Evolutionary conservation across 1,284 basidiomycete species (phyloP).

Genomic region (Rhizoctonia solani): DNA sequence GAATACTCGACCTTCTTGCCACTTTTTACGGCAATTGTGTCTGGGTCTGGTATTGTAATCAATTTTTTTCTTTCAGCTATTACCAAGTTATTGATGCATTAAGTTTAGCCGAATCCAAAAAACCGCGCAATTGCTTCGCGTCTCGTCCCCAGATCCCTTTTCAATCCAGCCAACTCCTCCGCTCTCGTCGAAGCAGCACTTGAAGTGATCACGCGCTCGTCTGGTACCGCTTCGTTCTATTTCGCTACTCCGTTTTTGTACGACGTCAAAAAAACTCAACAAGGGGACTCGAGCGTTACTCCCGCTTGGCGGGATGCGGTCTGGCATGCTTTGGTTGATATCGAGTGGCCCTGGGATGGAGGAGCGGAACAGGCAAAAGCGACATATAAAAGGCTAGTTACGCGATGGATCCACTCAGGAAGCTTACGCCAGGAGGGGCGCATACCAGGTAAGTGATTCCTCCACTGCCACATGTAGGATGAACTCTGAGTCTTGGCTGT

Average conservation of each 20-base stretch:
- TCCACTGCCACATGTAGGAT: not conserved
- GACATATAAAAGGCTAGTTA: not conserved
- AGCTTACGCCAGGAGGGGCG: constrained; percentile 10
- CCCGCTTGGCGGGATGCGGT: constrained; percentile 16
- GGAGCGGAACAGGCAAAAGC: not conserved
- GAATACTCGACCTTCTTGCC: not conserved
- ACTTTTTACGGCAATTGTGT: not conserved
- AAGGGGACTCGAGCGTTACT: not conserved
- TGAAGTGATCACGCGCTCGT: not conserved
- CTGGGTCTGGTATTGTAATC: not conserved
- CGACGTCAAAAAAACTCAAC: constrained; percentile 38
- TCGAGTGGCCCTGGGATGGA: constrained; percentile 1
- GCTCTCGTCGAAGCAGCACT: not conserved
- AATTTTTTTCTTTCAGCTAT: not conserved
- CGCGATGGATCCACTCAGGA: not conserved
- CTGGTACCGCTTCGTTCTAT: not conserved
- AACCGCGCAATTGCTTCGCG: constrained; percentile 11
- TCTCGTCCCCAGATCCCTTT: not conserved
- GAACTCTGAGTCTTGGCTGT: not conserved
- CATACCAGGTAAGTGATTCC: constrained; percentile 13
- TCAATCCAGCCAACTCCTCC: not conserved
- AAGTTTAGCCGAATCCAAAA: not conserved
- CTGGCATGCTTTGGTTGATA: not conserved
- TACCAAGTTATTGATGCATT: not conserved
- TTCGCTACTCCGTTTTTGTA: constrained; percentile 10